Conservation (phyloP, 352 stramenopile genomes). For the Detonula confervacea region DNA sequence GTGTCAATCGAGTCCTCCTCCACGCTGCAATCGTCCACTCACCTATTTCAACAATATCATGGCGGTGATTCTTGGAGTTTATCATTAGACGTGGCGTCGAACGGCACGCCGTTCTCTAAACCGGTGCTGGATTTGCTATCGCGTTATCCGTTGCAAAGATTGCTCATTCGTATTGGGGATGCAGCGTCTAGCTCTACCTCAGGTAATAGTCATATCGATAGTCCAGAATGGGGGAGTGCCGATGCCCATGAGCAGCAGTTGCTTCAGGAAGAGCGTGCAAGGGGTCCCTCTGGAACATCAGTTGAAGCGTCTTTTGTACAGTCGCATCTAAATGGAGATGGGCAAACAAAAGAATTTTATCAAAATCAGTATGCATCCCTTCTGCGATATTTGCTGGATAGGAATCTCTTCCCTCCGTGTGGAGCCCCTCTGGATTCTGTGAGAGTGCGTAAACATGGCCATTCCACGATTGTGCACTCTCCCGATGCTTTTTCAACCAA, state of each 20-base stretch:
- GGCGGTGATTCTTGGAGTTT: constrained; percentile 12
- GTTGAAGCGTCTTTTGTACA: constrained; percentile 40
- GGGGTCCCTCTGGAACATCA: constrained; percentile 46
- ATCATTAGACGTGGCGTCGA: neutral
- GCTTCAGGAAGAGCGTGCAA: constrained; percentile 31
- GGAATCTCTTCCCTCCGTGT: constrained; percentile 48
- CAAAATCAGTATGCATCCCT: constrained; percentile 46
- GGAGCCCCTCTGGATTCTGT: constrained; percentile 55
- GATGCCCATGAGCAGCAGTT: constrained; percentile 23
- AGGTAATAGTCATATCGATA: neutral
- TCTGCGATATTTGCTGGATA: constrained; percentile 49
- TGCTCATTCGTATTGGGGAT: constrained; percentile 49
- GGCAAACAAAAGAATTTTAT: constrained; percentile 31
- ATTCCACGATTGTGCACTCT: constrained; percentile 42
- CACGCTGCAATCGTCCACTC: constrained; percentile 39
- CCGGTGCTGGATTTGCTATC: constrained; percentile 39
- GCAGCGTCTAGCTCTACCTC: constrained; percentile 15
- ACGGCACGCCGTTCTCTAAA: constrained; percentile 43
- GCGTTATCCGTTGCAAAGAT: constrained; percentile 34
- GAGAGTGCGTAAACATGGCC: constrained; percentile 51
- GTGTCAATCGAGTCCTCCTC: constrained; percentile 51
- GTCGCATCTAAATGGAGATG: constrained; percentile 7
- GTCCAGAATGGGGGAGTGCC: neutral
- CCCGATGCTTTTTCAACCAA: constrained; percentile 1
- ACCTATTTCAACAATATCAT: constrained; percentile 23